Evolutionary conservation across 208 protist genomes (phyloP).

Genomic region (Wallacemonas sp.): DNA sequence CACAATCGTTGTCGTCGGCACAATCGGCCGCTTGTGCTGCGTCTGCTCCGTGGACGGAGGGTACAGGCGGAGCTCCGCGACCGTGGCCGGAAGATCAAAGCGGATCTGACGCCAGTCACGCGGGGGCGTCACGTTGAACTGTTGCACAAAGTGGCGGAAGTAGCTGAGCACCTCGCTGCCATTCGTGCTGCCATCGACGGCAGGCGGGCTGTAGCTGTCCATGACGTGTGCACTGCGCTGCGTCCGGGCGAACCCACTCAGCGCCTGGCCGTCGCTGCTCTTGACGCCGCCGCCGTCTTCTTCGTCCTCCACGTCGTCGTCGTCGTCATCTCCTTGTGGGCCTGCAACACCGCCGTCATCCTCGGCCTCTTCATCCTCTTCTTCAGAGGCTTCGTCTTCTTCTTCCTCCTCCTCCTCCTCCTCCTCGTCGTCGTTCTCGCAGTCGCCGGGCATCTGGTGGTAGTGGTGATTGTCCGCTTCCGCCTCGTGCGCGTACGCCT

Average conservation of each 20-base stretch:
- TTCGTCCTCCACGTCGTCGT: constrained; percentile 8
- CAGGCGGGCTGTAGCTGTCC: constrained; percentile 9
- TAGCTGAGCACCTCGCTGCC: constrained; percentile 46
- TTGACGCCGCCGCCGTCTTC: constrained; percentile 10
- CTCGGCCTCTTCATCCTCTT: neutral
- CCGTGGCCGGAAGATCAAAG: constrained; percentile 67
- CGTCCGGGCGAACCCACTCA: constrained; percentile 4
- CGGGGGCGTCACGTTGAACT: constrained; percentile 56
- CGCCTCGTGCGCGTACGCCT: neutral
- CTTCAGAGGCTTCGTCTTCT: constrained; percentile 3
- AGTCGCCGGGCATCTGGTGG: constrained; percentile 8
- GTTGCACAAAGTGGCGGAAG: constrained; percentile 54
- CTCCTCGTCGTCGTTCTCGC: constrained; percentile 5
- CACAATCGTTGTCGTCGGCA: constrained; percentile 62
- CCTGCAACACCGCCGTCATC: neutral
- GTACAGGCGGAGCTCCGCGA: constrained; percentile 74
- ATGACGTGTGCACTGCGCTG: constrained; percentile 10
- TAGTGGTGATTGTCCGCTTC: neutral
- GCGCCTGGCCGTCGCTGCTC: constrained; percentile 13
- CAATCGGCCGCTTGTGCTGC: constrained; percentile 41
- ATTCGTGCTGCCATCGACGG: neutral
- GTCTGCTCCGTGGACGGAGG: constrained; percentile 53
- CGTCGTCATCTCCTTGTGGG: neutral
- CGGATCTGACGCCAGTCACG: constrained; percentile 73
- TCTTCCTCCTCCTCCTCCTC: constrained; percentile 4